phyloP scores from a whole-genome alignment of 1,139 yeast species.

The Yamadazyma pseudoaaseri region DNA sequence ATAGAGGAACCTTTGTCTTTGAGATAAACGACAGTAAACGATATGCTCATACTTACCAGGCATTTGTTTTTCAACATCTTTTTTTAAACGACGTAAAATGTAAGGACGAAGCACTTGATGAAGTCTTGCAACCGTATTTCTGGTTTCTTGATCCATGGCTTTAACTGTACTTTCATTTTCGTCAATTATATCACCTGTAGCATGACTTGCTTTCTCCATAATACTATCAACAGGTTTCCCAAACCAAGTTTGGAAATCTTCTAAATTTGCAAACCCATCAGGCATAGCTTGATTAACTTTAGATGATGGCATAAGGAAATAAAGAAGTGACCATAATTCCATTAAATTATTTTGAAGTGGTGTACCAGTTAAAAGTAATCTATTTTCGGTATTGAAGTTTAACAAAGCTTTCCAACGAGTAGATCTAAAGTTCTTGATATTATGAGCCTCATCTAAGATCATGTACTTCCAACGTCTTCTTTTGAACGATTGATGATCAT shows the following conservation, averaged over 20 bases:
- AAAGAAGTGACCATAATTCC: constrained; percentile 90
- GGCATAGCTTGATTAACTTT: constrained; percentile 75
- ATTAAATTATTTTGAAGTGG: constrained; percentile 90
- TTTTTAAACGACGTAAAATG: constrained; percentile 83
- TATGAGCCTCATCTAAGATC: constrained; percentile 98
- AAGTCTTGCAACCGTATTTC: constrained; percentile 78
- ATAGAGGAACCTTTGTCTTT: constrained; percentile 86
- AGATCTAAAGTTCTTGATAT: constrained; percentile 92
- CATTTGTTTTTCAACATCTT: constrained; percentile 98
- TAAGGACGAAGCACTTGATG: constrained; percentile 96
- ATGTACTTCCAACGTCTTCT: constrained; percentile 93
- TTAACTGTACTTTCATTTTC: constrained; percentile 39
- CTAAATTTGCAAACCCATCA: constrained; percentile 93
- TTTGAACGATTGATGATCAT: constrained; percentile 91
- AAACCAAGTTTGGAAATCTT: constrained; percentile 97
- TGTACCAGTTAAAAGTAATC: constrained; percentile 90
- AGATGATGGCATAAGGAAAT: constrained; percentile 92
- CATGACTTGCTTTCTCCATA: constrained; percentile 60
- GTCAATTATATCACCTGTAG: constrained; percentile 50
- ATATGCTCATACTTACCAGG: constrained; percentile 97
- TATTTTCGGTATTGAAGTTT: constrained; percentile 87
- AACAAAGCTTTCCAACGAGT: constrained; percentile 96
- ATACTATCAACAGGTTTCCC: constrained; percentile 94
- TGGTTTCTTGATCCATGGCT: constrained; percentile 63
- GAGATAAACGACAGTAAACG: constrained; percentile 86